Evolutionary conservation across 306 rosid species (phyloP), one percentile per base, ranked within the genome.

Genomic region (Gleditsia sinensis): DNA sequence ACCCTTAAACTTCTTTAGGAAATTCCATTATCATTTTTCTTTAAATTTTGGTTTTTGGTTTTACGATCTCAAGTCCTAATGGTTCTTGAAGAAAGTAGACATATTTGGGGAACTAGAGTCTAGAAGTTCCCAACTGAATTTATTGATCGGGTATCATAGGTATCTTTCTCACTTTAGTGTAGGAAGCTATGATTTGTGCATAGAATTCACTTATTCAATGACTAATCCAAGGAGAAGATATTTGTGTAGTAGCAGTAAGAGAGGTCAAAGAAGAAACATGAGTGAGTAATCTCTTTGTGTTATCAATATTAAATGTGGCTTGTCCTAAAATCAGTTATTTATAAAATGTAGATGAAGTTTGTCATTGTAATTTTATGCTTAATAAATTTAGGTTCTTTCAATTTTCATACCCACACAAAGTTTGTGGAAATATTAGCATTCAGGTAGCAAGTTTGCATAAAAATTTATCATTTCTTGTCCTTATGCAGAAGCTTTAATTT

Each of bases 51-150:
- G 30, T 67, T 75, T 33, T 50, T 67, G 13, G 53, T 23, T 36
- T 53, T 53, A 32, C 42, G 51, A 58, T 56, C 60, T 28, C 34
- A 90, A 94, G 80, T 92, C 71, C 78, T 92, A 16, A 92, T 87
- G 60, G 94, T 92, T 67, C 90, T 86, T 82, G 96, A 90, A 84
- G 90, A 83, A 76, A 71, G 67, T 17, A 96, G 98, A 78, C 24
- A 34, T 13, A 83, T 85, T 59, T 54, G 69, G 30, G 92, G 94
- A 36, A 79, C 54, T 64, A 88, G 96, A 14, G 65, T 76, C 30
- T 90, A 96, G 96, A 92, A 92, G 69, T 69, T 85, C 61, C 96
- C 98, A 34, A 92, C 98, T 3, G 96, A 94, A 75, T 80, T 81
- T 82, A 88, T 84, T 28, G 91, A 92, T 25, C 83, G 90, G 90